These are phyloP conservation scores for Corylus avellana DNA, from an alignment of 306 rosid species.

Conservation along the genomic window DNA sequence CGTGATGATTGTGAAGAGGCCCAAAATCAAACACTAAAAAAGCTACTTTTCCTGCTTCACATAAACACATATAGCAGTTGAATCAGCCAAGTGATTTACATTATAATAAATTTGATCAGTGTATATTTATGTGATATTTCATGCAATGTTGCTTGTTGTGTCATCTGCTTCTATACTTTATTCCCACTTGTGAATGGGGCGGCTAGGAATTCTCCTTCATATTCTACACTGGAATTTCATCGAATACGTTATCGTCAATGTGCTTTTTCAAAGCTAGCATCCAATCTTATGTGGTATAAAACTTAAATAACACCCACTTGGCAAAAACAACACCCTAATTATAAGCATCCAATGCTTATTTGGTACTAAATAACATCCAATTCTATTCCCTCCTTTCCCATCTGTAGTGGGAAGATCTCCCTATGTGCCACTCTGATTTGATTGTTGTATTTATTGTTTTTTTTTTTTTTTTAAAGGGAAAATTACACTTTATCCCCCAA, in stretches of 20 bases:
- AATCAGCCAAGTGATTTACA: not conserved
- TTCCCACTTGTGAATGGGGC: not conserved
- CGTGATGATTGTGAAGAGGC: conserved; percentile 80
- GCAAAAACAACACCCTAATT: too few species aligned
- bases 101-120: not conserved
- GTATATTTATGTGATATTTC: not conserved
- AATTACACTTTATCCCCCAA: too few species aligned
- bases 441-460: too few species aligned
- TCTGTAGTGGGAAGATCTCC: too few species aligned
- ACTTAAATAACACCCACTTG: not conserved
- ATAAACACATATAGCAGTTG: not conserved
- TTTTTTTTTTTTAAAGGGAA: too few species aligned
- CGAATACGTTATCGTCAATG: not conserved
- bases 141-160: not conserved
- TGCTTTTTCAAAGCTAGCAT: not conserved
- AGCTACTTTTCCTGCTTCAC: not conserved
- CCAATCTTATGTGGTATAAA: not conserved
- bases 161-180: not conserved
- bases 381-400: too few species aligned
- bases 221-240: not conserved
- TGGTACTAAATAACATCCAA: not conserved
- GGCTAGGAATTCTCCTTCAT: not conserved
- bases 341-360: too few species aligned
- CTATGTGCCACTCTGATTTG: too few species aligned
- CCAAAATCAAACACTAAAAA: conserved; percentile 48